Percentiles rank a stretch among this genome's conserved stretches.
phyloP scores from a whole-genome alignment of 306 rosid genomes.

The Quercus mongolica region DNA sequence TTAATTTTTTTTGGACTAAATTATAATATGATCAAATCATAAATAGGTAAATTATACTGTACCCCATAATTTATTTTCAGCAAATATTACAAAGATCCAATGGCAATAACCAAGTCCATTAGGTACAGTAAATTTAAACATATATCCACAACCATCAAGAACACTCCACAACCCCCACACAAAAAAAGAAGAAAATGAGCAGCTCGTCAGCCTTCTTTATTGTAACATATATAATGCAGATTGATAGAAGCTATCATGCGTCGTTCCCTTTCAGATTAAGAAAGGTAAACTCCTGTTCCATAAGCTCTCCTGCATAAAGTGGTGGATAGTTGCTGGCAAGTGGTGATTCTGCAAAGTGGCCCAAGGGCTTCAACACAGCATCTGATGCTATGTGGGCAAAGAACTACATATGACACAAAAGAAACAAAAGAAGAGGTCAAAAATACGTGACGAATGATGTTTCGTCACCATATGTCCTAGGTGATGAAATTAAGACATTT shows the following conservation, averaged over 20 bases:
- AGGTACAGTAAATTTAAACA: background rate
- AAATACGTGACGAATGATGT: background rate
- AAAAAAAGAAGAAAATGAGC: too few species aligned
- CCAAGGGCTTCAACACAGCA: constrained; percentile 81
- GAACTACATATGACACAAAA: constrained; percentile 42
- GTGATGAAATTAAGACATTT: too few species aligned
- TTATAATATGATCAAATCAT: too few species aligned
- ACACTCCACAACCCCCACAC: too few species aligned
- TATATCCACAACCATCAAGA: background rate
- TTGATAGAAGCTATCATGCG: constrained; percentile 26
- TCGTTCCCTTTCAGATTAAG: constrained; percentile 80
- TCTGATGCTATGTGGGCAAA: constrained; percentile 94
- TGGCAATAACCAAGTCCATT: background rate
- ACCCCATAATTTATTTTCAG: too few species aligned
- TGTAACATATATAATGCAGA: background rate
- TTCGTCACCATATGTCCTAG: too few species aligned
- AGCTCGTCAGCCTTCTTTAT: background rate
- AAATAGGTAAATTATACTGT: too few species aligned
- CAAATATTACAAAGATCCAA: too few species aligned
- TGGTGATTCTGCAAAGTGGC: constrained; percentile 69
- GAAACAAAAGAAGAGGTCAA: background rate
- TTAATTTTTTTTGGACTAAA: too few species aligned
- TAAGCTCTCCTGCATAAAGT: constrained; percentile 73
- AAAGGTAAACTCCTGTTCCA: constrained; percentile 86
- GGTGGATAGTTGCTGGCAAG: constrained; percentile 62